phyloP scores from a whole-genome alignment of 2,329 filamentous ascomycete species.

The Amauroascus niger region DNA sequence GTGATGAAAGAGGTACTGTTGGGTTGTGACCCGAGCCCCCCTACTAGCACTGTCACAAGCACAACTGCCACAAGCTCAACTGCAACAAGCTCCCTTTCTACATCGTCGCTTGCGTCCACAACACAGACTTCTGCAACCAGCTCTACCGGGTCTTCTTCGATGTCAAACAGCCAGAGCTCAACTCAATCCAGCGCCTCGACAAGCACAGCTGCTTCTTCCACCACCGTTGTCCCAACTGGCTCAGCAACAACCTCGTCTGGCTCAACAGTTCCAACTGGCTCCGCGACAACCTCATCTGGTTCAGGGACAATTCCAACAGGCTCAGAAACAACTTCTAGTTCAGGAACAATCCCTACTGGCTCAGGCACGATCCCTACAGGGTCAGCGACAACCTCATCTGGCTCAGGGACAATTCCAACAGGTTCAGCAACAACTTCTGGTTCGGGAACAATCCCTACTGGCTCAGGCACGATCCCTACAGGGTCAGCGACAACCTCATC shows the following conservation, averaged over 20 bases:
- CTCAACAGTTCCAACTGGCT: not conserved
- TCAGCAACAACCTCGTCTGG: not conserved
- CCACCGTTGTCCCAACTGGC: not conserved
- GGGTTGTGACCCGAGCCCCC: constrained; percentile 17
- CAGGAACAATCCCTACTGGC: not conserved
- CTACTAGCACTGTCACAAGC: constrained; percentile 18
- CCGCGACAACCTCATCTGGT: not conserved
- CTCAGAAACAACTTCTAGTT: not conserved
- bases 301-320: not conserved
- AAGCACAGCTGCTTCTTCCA: not conserved
- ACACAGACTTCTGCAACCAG: not conserved
- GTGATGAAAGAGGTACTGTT: constrained; percentile 17
- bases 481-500: not conserved
- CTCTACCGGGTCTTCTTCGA: not conserved
- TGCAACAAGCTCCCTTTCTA: constrained; percentile 6
- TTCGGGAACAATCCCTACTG: not conserved
- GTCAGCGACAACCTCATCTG: not conserved
- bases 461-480: not conserved
- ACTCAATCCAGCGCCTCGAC: not conserved
- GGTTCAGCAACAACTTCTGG: not conserved
- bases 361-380: not conserved
- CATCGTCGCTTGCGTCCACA: not conserved
- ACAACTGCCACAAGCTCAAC: constrained; percentile 13
- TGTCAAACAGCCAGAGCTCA: not conserved
- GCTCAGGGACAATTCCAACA: not conserved